phyloP scores from a whole-genome alignment of 768 basidiomycete genomes.

The Podaxis sp. region DNA sequence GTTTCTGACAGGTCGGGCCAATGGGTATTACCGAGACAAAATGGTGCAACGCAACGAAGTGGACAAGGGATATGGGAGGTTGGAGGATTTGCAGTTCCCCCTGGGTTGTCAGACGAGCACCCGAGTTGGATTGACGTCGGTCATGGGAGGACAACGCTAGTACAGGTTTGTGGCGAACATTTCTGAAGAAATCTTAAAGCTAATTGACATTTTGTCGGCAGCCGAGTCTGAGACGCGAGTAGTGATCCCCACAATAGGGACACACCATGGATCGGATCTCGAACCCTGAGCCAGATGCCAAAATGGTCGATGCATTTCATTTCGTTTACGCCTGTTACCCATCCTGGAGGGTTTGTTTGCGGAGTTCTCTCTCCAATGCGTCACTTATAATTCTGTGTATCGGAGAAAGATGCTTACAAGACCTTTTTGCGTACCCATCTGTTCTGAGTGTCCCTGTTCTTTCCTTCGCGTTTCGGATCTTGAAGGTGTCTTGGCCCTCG shows the following conservation, averaged over 20 bases:
- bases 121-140: too few species aligned
- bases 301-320: not conserved
- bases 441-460: not conserved
- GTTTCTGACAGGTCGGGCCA: too few species aligned
- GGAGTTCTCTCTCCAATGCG: not conserved
- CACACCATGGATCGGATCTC: constrained; percentile 3
- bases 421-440: not conserved
- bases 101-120: too few species aligned
- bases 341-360: not conserved
- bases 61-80: too few species aligned
- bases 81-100: too few species aligned
- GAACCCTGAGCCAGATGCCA: not conserved
- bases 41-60: too few species aligned
- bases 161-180: not conserved
- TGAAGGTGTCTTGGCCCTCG: not conserved
- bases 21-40: too few species aligned
- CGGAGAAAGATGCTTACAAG: not conserved
- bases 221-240: not conserved
- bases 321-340: not conserved
- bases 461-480: not conserved
- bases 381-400: not conserved
- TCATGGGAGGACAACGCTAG: not conserved
- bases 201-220: not conserved
- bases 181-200: not conserved
- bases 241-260: not conserved